These are phyloP conservation scores for Moricandia moricandioides DNA, from an alignment of 345 rosid genomes.

Conservation along the genomic window DNA sequence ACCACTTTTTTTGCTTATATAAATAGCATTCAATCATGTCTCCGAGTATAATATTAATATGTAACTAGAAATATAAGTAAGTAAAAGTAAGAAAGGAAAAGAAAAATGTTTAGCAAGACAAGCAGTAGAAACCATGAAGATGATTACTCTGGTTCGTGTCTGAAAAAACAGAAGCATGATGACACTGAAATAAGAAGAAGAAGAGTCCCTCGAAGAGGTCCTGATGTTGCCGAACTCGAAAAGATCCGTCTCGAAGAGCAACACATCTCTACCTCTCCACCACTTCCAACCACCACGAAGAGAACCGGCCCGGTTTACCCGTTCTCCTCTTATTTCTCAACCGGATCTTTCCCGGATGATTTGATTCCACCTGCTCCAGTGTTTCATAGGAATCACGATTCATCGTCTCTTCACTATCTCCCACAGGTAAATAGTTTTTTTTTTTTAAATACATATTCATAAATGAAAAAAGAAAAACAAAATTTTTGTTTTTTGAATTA, in stretches of 20 bases:
- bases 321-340: conserved; percentile 11
- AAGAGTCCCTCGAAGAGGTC: conserved; percentile 59
- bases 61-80: not conserved
- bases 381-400: conserved; percentile 38
- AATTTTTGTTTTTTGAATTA: not conserved
- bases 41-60: not conserved
- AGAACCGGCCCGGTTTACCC: conserved; percentile 36
- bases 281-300: conserved; percentile 17
- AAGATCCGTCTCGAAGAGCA: conserved; percentile 69
- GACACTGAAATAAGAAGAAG: conserved; percentile 15
- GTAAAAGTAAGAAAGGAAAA: not conserved
- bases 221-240: conserved; percentile 80
- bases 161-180: conserved; percentile 45
- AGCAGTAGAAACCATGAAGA: conserved; percentile 28
- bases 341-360: conserved; percentile 42
- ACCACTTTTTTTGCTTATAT: conserved; percentile 3
- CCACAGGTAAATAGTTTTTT: conserved; percentile 39
- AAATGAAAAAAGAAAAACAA: not conserved
- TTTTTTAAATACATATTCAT: not conserved
- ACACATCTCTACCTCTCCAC: not conserved
- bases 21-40: conserved; percentile 3
- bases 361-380: conserved; percentile 38
- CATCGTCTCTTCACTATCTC: conserved; percentile 29
- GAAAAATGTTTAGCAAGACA: conserved; percentile 54
- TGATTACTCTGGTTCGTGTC: conserved; percentile 31